A percentile compares a stretch with the other conserved stretches of the same genome.
Evolutionary conservation across 306 rosid genomes (phyloP).

Genomic region (Crotalaria pallida): DNA sequence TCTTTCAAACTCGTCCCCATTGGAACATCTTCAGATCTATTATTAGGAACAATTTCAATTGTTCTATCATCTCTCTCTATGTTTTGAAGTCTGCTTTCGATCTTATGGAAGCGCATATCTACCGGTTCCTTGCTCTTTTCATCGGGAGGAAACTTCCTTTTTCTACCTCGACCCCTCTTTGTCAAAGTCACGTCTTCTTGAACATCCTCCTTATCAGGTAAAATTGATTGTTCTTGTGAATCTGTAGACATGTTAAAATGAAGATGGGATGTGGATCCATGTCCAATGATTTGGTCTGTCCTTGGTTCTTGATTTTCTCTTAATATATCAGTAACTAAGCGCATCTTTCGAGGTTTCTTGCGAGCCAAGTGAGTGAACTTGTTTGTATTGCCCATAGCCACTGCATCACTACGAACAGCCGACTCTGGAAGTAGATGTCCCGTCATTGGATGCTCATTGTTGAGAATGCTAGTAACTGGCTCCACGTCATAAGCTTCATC

Average conservation of each 20-base stretch:
- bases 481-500: slow-evolving; percentile 32
- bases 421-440: slow-evolving; percentile 8
- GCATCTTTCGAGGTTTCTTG: no score
- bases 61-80: slow-evolving; percentile 31
- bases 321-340: no score
- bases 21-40: slow-evolving; percentile 34
- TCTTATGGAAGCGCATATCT: no score
- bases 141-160: slow-evolving; percentile 38
- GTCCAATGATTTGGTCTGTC: no score
- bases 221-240: slow-evolving; percentile 7
- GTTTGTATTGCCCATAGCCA: no score
- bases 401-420: slow-evolving; percentile 16
- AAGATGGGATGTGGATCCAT: no score
- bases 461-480: slow-evolving; percentile 24
- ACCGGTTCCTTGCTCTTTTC: slow-evolving; percentile 26
- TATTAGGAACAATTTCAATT: not conserved
- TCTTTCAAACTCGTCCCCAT: no score
- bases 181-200: slow-evolving; percentile 24
- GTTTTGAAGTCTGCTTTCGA: slow-evolving; percentile 18
- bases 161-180: slow-evolving; percentile 28
- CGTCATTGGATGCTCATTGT: slow-evolving; percentile 20
- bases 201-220: slow-evolving; percentile 27
- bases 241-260: slow-evolving; percentile 24
- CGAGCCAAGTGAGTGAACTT: no score
- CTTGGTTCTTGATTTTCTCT: no score